These are phyloP conservation scores for Dipodascus geniculatus DNA, from an alignment of 805 yeast species.

Conservation along the genomic window DNA sequence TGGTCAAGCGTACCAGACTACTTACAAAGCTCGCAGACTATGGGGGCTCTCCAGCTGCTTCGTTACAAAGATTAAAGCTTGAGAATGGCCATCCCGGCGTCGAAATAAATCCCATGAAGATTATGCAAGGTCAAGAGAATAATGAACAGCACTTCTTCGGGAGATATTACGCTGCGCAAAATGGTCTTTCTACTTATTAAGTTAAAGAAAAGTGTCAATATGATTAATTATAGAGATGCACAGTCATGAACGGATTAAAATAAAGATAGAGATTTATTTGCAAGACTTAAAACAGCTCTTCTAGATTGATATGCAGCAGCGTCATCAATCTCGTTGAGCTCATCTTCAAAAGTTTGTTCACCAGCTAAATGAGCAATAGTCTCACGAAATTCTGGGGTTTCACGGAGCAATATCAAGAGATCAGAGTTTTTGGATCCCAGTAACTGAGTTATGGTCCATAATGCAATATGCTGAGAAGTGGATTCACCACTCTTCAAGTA, in stretches of 20 bases:
- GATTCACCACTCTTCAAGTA: conserved; percentile 78
- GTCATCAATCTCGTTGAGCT: conserved; percentile 4
- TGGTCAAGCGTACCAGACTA: conserved; percentile 9
- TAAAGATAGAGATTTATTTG: not conserved
- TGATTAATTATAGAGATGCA: not conserved
- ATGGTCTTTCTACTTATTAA: conserved; percentile 1
- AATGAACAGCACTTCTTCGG: conserved; percentile 1
- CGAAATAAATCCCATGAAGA: conserved; percentile 8
- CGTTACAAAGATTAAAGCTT: conserved; percentile 8
- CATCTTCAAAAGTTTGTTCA: not conserved
- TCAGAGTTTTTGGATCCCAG: conserved; percentile 73
- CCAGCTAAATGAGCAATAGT: conserved; percentile 24
- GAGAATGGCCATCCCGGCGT: conserved; percentile 19
- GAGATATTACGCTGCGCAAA: not conserved
- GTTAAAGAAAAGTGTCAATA: not conserved
- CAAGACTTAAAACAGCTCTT: conserved; percentile 1
- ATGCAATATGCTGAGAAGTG: conserved; percentile 94
- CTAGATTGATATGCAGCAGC: not conserved
- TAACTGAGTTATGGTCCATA: conserved; percentile 91
- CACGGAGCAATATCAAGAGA: conserved; percentile 27
- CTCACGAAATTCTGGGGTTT: conserved; percentile 22
- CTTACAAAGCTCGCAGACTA: conserved; percentile 11
- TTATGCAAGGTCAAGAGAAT: not conserved
- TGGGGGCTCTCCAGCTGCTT: conserved; percentile 8
- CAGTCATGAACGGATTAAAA: not conserved